Base-by-base conservation (phyloP, 106 monocot genomes). In the Phalaenopsis equestris region DNA sequence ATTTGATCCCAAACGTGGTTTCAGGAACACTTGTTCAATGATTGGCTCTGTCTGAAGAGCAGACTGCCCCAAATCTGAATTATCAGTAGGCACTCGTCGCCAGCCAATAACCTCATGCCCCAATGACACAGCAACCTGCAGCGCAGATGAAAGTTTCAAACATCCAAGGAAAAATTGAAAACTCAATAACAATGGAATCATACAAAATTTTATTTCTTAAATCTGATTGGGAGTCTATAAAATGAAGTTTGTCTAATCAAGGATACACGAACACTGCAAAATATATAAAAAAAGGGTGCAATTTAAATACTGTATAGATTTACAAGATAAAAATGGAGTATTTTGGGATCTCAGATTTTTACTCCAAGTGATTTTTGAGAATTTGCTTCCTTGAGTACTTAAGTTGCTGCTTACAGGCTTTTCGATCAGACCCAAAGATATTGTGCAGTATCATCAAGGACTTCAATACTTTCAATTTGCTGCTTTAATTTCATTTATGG, bases 21-120 rank as follows among this genome's bases (percentile, higher is more conserved):
- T 88, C 73, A 99, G 88, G 83, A 95, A 99, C 19, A 95, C 91
- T 89, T 99, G 99, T 78, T 99, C 95, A 85, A 95, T 90, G 7
- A 91, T 55, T 48, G 99, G 99, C 80, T 99, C 99, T 65, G 99
- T 99, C 78, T 88, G 75, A 67, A 93, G 41, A 24, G 99, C 99
- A 79, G 99, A 99, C 75, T 93, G 87, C 21, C 99, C 99, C 72
- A 99, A 82, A 72, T 86, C 93, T 75, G 87, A 79, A 77, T 99
- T 99, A 81, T 99, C 91, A 72, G 93, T 95, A 8, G 99, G 95
- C 67, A 99, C 93, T 41, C 18, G 75, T 30, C 99, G 95, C 99
- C 99, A 99, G 12, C 99, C 99, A 82, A 99, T 90, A 84, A 99
- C 93, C 61, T 55, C 81, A 90, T 99, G 99, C 16, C 99, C 99